These are phyloP conservation scores for Pinus taeda DNA, from an alignment of 75 land plant genomes.

Conservation along the genomic window DNA sequence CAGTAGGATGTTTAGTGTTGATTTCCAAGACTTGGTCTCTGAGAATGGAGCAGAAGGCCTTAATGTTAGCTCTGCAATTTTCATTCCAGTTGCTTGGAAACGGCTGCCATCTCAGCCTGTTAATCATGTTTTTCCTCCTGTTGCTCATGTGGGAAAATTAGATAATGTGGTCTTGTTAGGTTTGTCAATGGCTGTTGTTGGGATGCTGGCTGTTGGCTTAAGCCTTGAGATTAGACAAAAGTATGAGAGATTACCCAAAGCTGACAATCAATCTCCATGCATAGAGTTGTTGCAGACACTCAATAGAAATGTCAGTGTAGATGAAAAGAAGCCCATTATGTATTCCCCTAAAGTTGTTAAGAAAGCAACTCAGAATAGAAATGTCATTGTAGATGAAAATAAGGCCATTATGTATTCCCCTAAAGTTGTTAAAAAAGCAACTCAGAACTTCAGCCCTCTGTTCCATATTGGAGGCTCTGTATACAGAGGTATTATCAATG, in stretches of 20 bases:
- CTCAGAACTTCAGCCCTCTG: slow-evolving; percentile 28
- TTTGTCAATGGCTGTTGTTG: not conserved
- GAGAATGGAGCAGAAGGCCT: slow-evolving; percentile 27
- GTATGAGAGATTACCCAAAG: not conserved
- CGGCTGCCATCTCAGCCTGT: slow-evolving; percentile 17
- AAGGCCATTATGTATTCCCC: slow-evolving; percentile 25
- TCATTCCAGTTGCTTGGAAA: slow-evolving; percentile 31
- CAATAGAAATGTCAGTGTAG: not conserved
- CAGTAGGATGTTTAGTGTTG: slow-evolving; percentile 19
- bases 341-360: slow-evolving; percentile 30
- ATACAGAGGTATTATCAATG: slow-evolving; percentile 29
- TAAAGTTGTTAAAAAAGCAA: slow-evolving; percentile 32
- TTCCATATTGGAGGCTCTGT: slow-evolving; percentile 35
- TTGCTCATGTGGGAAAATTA: not conserved
- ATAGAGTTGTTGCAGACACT: not conserved
- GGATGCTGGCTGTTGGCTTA: slow-evolving; percentile 3
- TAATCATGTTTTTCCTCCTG: not conserved
- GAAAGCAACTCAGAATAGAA: slow-evolving; percentile 26
- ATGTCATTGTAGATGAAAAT: not conserved
- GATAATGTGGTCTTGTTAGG: not conserved
- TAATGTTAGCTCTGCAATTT: slow-evolving; percentile 11
- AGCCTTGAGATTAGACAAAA: not conserved
- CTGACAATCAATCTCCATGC: slow-evolving; percentile 1
- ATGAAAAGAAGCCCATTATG: slow-evolving; percentile 16
- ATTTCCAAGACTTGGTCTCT: slow-evolving; percentile 13